These are phyloP conservation scores for Sporopachydermia lactativora DNA, from an alignment of 805 yeast species.

Conservation along the genomic window DNA sequence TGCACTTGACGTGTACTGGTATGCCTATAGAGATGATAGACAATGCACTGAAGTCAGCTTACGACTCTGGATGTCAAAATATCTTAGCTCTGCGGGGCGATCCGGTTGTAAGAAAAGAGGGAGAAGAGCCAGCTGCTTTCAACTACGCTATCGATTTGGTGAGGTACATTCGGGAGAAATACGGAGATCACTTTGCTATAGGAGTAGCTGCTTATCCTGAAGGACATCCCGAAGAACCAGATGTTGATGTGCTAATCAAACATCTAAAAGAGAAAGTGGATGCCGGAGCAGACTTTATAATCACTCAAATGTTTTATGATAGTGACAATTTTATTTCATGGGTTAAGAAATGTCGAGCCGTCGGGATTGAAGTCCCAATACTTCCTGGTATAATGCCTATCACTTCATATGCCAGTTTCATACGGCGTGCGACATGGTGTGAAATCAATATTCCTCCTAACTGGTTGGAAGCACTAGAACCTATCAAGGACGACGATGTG, in stretches of 20 bases:
- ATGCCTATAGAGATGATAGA: constrained; percentile 77
- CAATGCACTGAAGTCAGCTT: constrained; percentile 73
- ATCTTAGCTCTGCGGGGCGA: constrained; percentile 93
- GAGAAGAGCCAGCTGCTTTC: constrained; percentile 43
- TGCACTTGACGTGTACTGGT: constrained; percentile 96
- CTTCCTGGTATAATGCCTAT: constrained; percentile 99
- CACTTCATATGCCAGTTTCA: constrained; percentile 82
- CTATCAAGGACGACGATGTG: constrained; percentile 81
- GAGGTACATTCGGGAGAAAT: constrained; percentile 53
- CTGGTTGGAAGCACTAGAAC: constrained; percentile 57
- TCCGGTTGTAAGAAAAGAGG: constrained; percentile 51
- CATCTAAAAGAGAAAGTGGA: constrained; percentile 81
- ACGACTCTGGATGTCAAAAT: constrained; percentile 86
- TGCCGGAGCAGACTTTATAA: constrained; percentile 85
- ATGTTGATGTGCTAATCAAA: constrained; percentile 34
- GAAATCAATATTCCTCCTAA: constrained; percentile 65
- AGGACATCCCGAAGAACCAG: constrained; percentile 84
- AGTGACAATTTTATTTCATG: constrained; percentile 72
- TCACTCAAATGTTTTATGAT: constrained; percentile 97
- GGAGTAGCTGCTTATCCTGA: constrained; percentile 98
- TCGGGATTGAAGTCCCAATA: constrained; percentile 73
- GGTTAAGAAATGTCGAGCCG: constrained; percentile 56
- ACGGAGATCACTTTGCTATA: constrained; percentile 82
- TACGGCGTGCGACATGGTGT: constrained; percentile 93
- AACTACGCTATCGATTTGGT: constrained; percentile 80